Conservation (phyloP, 2,329 filamentous ascomycete species). For the Shiraia bambusicola region DNA sequence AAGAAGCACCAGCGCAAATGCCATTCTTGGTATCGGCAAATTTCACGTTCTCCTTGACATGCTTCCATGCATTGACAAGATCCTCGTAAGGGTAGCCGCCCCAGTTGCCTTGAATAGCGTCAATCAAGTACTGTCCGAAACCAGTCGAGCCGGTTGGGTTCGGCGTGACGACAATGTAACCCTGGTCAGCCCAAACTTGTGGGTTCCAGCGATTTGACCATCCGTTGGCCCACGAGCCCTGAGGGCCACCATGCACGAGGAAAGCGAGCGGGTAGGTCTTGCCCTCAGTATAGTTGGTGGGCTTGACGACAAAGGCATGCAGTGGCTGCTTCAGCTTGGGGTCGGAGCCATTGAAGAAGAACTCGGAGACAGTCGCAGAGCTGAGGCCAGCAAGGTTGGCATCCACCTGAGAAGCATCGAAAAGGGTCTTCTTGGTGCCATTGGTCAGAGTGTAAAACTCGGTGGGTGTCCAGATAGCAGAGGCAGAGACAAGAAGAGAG, state of each 20-base stretch:
- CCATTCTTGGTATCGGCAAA: slow-evolving; percentile 71
- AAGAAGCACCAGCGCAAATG: slow-evolving; percentile 68
- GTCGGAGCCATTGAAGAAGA: slow-evolving; percentile 69
- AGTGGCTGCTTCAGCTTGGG: slow-evolving; percentile 56
- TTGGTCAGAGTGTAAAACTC: slow-evolving; percentile 33
- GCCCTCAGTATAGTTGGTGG: slow-evolving; percentile 62
- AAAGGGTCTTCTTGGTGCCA: slow-evolving; percentile 46
- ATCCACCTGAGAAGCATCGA: slow-evolving; percentile 64
- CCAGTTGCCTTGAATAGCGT: slow-evolving; percentile 79
- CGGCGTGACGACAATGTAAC: slow-evolving; percentile 77
- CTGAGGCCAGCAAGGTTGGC: slow-evolving; percentile 67
- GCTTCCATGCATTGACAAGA: slow-evolving; percentile 75
- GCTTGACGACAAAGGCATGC: slow-evolving; percentile 68
- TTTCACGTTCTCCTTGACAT: slow-evolving; percentile 64
- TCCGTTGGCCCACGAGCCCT: slow-evolving; percentile 69
- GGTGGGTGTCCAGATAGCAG: slow-evolving; percentile 34
- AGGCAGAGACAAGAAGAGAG: slow-evolving; percentile 48
- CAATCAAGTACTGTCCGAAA: slow-evolving; percentile 74
- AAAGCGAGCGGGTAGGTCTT: slow-evolving; percentile 79
- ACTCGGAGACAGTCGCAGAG: slow-evolving; percentile 63
- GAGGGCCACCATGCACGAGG: slow-evolving; percentile 80
- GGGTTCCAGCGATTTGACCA: slow-evolving; percentile 87
- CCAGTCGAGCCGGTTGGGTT: slow-evolving; percentile 86
- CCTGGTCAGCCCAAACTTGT: slow-evolving; percentile 81
- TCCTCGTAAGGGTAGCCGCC: slow-evolving; percentile 85